Conservation (phyloP, 2,329 filamentous ascomycete genomes). For the Xylaria polymorpha region DNA sequence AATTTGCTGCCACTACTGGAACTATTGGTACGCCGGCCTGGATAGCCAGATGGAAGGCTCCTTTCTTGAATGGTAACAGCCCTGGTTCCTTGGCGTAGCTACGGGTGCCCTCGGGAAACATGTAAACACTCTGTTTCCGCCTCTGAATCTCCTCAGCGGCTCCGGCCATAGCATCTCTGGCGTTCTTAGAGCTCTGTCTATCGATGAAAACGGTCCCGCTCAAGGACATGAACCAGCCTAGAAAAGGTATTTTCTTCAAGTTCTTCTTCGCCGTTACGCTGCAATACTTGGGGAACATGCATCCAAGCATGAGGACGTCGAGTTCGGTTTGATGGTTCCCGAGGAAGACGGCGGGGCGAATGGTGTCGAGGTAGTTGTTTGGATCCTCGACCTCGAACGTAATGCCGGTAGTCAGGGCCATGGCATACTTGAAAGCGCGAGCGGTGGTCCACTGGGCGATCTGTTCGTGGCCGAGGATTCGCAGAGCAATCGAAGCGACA, state of each 20-base stretch:
- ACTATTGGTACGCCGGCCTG: conserved; percentile 95
- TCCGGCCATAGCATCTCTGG: conserved; percentile 84
- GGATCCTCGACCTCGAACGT: conserved; percentile 80
- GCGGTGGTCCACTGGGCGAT: conserved; percentile 88
- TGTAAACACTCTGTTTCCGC: conserved; percentile 80
- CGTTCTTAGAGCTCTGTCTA: conserved; percentile 83
- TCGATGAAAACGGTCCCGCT: conserved; percentile 96
- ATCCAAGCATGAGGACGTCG: conserved; percentile 90
- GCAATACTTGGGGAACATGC: conserved; percentile 90
- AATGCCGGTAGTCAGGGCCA: conserved; percentile 80
- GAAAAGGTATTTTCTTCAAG: conserved; percentile 80
- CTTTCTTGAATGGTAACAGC: conserved; percentile 97
- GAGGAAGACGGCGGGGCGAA: conserved; percentile 87
- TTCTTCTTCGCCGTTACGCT: conserved; percentile 92
- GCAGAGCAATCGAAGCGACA: conserved; percentile 76
- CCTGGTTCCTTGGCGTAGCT: conserved; percentile 86
- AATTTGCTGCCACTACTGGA: conserved; percentile 84
- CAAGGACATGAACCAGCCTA: conserved; percentile 94
- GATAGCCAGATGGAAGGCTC: conserved; percentile 94
- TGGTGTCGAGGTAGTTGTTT: conserved; percentile 68
- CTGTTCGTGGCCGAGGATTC: conserved; percentile 76
- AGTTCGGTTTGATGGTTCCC: conserved; percentile 97
- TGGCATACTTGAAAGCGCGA: conserved; percentile 81
- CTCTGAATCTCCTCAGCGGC: conserved; percentile 83
- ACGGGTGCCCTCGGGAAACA: conserved; percentile 92